Evolutionary conservation across 441 rosid genomes (phyloP).

Genomic region (Aleurites moluccanus): DNA sequence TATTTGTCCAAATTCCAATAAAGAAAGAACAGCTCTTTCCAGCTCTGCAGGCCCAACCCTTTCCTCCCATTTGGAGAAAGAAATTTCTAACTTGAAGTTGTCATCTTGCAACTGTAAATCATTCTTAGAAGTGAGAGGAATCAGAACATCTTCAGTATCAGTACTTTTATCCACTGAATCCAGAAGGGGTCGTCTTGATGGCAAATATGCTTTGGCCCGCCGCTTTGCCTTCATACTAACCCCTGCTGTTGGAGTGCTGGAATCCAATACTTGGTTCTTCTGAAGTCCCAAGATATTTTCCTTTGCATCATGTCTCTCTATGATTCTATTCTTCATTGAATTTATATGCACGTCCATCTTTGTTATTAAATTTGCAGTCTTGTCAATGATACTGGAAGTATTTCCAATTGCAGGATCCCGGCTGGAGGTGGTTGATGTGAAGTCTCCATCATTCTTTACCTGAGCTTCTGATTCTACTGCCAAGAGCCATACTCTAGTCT

Average conservation of each 20-base stretch:
- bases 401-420: slow-evolving; percentile 51
- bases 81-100: slow-evolving; percentile 56
- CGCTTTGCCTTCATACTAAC: slow-evolving; percentile 66
- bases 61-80: slow-evolving; percentile 97
- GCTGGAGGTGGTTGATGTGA: slow-evolving; percentile 40
- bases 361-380: slow-evolving; percentile 77
- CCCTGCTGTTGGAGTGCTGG: slow-evolving; percentile 47
- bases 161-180: slow-evolving; percentile 57
- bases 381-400: slow-evolving; percentile 70
- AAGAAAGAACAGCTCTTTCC: slow-evolving; percentile 93
- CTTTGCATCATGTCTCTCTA: slow-evolving; percentile 67
- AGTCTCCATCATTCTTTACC: slow-evolving; percentile 66
- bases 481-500: slow-evolving; percentile 97
- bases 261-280: slow-evolving; percentile 62
- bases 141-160: slow-evolving; percentile 62
- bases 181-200: slow-evolving; percentile 57
- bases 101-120: slow-evolving; percentile 76
- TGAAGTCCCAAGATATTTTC: slow-evolving; percentile 45
- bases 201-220: slow-evolving; percentile 73
- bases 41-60: slow-evolving; percentile 82
- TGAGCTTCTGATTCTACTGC: slow-evolving; percentile 99
- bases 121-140: slow-evolving; percentile 43
- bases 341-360: slow-evolving; percentile 95
- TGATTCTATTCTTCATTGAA: slow-evolving; percentile 54
- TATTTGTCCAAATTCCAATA: slow-evolving; percentile 95